Evolutionary conservation across 495 filamentous ascomycete genomes (phyloP).

Genomic region (Melanomma pulvis-pyrius): DNA sequence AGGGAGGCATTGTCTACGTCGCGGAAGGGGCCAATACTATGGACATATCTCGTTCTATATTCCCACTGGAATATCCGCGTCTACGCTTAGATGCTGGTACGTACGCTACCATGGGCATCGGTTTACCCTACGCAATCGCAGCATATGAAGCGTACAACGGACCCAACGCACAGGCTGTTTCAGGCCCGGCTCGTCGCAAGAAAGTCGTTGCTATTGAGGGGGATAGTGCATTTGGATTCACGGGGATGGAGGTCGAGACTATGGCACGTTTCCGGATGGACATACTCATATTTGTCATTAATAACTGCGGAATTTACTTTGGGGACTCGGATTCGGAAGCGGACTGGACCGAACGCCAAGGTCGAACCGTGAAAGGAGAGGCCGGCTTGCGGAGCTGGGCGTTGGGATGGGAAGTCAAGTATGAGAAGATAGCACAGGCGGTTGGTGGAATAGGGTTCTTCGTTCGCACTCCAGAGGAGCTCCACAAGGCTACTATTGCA

Average conservation of each 20-base stretch:
- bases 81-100: constrained; percentile 66
- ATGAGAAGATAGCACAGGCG: constrained; percentile 62
- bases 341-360: constrained; percentile 45
- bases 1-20: constrained; percentile 61
- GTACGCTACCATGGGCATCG: constrained; percentile 70
- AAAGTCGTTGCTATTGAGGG: constrained; percentile 66
- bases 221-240: constrained; percentile 65
- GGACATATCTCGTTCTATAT: constrained; percentile 66
- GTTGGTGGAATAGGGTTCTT: constrained; percentile 60
- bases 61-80: constrained; percentile 61
- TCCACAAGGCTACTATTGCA: constrained; percentile 55
- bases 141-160: constrained; percentile 64
- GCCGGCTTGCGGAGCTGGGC: constrained; percentile 39
- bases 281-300: constrained; percentile 64
- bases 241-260: constrained; percentile 64
- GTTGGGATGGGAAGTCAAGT: constrained; percentile 57
- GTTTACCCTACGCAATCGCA: constrained; percentile 65
- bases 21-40: constrained; percentile 71
- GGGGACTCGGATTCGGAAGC: constrained; percentile 53
- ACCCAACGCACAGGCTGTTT: constrained; percentile 29
- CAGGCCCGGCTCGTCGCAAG: constrained; percentile 48
- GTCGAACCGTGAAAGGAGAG: constrained; percentile 19
- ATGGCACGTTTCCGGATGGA: constrained; percentile 66
- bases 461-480: constrained; percentile 57
- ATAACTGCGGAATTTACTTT: constrained; percentile 67